Evolutionary conservation across 768 basidiomycete species (phyloP).

Genomic region (Hypholoma sublateritium): DNA sequence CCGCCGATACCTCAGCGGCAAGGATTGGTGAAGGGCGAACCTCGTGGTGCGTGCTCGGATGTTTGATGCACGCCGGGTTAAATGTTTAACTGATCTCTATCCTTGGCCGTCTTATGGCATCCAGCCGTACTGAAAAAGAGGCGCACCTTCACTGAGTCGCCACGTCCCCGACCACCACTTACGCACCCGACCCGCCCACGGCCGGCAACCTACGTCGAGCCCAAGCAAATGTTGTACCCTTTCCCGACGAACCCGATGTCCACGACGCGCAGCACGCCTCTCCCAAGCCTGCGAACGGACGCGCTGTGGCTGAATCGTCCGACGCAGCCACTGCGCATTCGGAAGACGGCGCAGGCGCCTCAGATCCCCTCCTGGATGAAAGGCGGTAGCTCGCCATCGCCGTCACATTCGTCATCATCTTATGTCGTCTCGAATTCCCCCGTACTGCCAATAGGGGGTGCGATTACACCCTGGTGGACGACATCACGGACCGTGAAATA

Average conservation of each 20-base stretch:
- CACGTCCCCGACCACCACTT: no score
- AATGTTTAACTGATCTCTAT: background rate
- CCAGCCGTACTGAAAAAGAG: conserved; percentile 9
- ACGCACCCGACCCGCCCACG: background rate
- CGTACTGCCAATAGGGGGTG: conserved; percentile 2
- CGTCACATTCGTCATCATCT: background rate
- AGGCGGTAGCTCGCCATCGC: background rate
- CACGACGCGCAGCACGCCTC: background rate
- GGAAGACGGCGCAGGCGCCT: background rate
- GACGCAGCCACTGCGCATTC: conserved; percentile 2
- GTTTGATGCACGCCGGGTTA: background rate
- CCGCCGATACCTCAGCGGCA: background rate
- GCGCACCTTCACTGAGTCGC: conserved; percentile 1
- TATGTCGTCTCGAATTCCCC: conserved; percentile 4
- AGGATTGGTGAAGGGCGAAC: background rate
- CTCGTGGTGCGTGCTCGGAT: conserved; percentile 3
- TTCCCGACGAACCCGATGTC: background rate
- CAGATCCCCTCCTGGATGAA: background rate
- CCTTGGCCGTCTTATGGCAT: background rate
- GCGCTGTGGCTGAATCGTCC: conserved; percentile 16
- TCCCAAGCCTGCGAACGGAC: conserved; percentile 1
- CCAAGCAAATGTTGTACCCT: background rate
- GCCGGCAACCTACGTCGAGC: conserved; percentile 3
- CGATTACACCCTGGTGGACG: background rate
- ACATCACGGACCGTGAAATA: background rate